phyloP scores from a whole-genome alignment of 352 stramenopile species.

The Pythium scleroteichum region DNA sequence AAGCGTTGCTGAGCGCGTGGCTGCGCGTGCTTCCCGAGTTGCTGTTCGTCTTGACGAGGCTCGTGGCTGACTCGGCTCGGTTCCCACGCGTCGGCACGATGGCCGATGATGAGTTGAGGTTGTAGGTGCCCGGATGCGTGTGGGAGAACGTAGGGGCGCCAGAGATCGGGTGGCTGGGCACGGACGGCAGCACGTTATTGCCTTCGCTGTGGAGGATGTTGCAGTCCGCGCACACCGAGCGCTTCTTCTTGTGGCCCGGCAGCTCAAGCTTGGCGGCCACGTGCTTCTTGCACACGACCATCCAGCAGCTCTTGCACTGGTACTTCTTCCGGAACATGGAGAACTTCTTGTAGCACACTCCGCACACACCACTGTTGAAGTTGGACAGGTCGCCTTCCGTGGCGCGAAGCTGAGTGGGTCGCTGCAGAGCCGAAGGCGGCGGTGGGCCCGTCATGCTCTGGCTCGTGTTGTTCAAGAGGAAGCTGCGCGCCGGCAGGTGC shows the following conservation, averaged over 20 bases:
- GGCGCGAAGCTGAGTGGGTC: slow-evolving; percentile 9
- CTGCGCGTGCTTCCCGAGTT: not conserved
- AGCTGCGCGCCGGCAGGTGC: slow-evolving; percentile 5
- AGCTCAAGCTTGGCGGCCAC: slow-evolving; percentile 72
- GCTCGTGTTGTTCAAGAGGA: not conserved
- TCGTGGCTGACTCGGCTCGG: slow-evolving; percentile 17
- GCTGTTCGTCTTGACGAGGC: slow-evolving; percentile 7
- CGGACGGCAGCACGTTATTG: slow-evolving; percentile 45
- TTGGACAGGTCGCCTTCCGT: slow-evolving; percentile 39
- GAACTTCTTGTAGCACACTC: slow-evolving; percentile 87
- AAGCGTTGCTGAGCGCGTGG: slow-evolving; percentile 19
- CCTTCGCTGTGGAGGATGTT: slow-evolving; percentile 64
- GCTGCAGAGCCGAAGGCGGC: not conserved
- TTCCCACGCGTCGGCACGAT: slow-evolving; percentile 22
- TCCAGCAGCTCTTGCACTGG: slow-evolving; percentile 81
- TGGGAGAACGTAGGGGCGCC: slow-evolving; percentile 15
- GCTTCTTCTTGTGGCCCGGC: slow-evolving; percentile 62
- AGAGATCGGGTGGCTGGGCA: slow-evolving; percentile 20
- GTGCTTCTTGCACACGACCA: slow-evolving; percentile 79
- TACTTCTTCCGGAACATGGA: slow-evolving; percentile 87
- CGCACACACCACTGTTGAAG: slow-evolving; percentile 64
- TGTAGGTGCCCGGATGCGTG: slow-evolving; percentile 20
- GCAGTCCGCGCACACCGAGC: slow-evolving; percentile 76
- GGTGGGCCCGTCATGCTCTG: slow-evolving; percentile 1
- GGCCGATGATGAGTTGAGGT: slow-evolving; percentile 8